Evolutionary conservation across 1,284 basidiomycete genomes (phyloP).

Genomic region (Apiotrichum siamense): DNA sequence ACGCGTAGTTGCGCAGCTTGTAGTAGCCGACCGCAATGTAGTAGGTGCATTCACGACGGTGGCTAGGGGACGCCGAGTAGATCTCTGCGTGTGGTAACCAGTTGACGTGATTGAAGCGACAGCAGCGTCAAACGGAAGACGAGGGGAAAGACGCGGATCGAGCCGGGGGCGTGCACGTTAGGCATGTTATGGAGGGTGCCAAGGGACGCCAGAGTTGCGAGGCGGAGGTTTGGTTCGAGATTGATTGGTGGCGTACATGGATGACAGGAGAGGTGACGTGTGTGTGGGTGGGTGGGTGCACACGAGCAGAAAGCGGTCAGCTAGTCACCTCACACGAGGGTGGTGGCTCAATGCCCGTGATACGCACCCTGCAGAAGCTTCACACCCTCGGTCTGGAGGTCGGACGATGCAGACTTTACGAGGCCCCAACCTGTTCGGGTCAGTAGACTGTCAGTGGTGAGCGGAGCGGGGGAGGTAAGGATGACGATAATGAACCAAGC

Average conservation of each 20-base stretch:
- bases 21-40: conserved; percentile 95
- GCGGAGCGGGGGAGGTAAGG: background rate
- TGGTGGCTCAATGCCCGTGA: background rate
- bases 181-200: no score
- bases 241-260: no score
- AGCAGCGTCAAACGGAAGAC: no score
- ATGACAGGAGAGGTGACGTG: no score
- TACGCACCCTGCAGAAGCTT: conserved; percentile 77
- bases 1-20: conserved; percentile 93
- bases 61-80: conserved; percentile 77
- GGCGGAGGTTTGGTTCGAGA: no score
- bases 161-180: no score
- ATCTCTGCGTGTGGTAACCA: no score
- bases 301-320: background rate
- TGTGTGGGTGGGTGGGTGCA: background rate
- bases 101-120: no score
- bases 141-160: no score
- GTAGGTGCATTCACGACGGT: conserved; percentile 92
- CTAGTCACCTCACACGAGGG: no score
- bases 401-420: conserved; percentile 75
- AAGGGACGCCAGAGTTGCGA: no score
- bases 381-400: conserved; percentile 85
- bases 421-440: conserved; percentile 72
- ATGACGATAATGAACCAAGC: no score
- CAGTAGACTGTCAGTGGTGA: background rate